Conservation (phyloP, 2,329 filamentous ascomycete genomes). For the Diaporthe aspalathi region DNA sequence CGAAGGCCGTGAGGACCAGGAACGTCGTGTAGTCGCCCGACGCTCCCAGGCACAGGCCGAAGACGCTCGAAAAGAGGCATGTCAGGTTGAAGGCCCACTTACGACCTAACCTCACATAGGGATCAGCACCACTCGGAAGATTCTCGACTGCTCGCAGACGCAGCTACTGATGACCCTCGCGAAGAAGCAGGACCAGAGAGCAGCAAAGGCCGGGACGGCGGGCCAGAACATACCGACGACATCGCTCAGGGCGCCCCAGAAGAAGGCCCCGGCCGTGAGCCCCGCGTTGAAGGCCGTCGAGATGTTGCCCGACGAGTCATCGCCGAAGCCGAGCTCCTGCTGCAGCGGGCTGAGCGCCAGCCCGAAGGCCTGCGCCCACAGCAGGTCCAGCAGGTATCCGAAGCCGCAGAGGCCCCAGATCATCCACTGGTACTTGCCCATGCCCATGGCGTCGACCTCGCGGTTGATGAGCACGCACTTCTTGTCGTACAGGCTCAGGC, state of each 20-base stretch:
- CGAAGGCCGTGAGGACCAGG: constrained; percentile 64
- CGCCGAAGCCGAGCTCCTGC: constrained; percentile 66
- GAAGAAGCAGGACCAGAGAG: neutral
- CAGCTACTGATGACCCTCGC: neutral
- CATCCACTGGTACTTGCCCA: constrained; percentile 65
- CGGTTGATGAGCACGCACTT: constrained; percentile 42
- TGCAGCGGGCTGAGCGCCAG: constrained; percentile 64
- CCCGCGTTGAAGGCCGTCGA: constrained; percentile 65
- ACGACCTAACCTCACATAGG: constrained; percentile 49
- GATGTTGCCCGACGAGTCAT: constrained; percentile 56
- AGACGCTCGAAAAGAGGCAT: constrained; percentile 64
- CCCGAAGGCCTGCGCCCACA: constrained; percentile 70
- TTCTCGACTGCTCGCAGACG: neutral
- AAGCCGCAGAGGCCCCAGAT: constrained; percentile 65
- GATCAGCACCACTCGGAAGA: neutral
- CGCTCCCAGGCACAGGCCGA: constrained; percentile 63
- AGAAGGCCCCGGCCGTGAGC: constrained; percentile 65
- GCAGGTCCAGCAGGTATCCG: constrained; percentile 65
- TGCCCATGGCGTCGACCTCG: constrained; percentile 63
- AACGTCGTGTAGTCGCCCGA: constrained; percentile 62
- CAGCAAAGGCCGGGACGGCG: neutral
- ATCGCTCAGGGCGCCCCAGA: constrained; percentile 67
- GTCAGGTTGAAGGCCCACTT: constrained; percentile 69
- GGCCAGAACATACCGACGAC: constrained; percentile 51
- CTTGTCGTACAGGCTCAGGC: constrained; percentile 36